phyloP scores from a whole-genome alignment of 1,139 yeast genomes.

The Pichia sp. region DNA sequence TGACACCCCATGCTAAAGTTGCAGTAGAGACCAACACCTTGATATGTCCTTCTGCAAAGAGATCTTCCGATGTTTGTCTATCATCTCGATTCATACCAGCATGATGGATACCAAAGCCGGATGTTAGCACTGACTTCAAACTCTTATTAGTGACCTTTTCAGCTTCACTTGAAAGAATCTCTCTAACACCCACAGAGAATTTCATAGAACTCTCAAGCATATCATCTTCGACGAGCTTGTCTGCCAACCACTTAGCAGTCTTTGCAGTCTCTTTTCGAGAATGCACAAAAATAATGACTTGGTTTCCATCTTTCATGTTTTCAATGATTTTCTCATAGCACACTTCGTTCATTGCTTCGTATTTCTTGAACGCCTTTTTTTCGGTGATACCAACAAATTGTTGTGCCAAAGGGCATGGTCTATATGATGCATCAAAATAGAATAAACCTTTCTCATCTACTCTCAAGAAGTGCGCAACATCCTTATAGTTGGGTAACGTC shows the following conservation, averaged over 20 bases:
- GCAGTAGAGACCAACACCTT: constrained; percentile 88
- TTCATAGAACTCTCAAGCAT: constrained; percentile 40
- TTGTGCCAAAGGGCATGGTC: constrained; percentile 93
- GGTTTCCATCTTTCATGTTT: constrained; percentile 53
- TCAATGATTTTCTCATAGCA: constrained; percentile 80
- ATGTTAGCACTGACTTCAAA: constrained; percentile 53
- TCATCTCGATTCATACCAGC: constrained; percentile 80
- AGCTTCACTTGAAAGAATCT: constrained; percentile 58
- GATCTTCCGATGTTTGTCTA: constrained; percentile 72
- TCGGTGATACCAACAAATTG: constrained; percentile 86
- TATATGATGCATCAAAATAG: constrained; percentile 71
- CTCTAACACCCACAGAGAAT: constrained; percentile 52
- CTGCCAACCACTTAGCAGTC: constrained; percentile 71
- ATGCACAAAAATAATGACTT: constrained; percentile 85
- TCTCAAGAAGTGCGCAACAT: constrained; percentile 76
- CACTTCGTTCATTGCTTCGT: constrained; percentile 84
- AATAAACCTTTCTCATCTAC: constrained; percentile 61
- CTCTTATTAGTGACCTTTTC: constrained; percentile 47
- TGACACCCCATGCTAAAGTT: constrained; percentile 98
- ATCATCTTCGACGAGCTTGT: constrained; percentile 52
- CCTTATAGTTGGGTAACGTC: constrained; percentile 83
- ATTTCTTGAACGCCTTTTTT: constrained; percentile 69
- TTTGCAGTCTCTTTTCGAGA: constrained; percentile 87
- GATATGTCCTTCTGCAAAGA: constrained; percentile 81
- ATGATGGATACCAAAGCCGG: constrained; percentile 89